Evolutionary conservation across 2,329 filamentous ascomycete genomes (phyloP).

Genomic region (Fusarium nygamai): DNA sequence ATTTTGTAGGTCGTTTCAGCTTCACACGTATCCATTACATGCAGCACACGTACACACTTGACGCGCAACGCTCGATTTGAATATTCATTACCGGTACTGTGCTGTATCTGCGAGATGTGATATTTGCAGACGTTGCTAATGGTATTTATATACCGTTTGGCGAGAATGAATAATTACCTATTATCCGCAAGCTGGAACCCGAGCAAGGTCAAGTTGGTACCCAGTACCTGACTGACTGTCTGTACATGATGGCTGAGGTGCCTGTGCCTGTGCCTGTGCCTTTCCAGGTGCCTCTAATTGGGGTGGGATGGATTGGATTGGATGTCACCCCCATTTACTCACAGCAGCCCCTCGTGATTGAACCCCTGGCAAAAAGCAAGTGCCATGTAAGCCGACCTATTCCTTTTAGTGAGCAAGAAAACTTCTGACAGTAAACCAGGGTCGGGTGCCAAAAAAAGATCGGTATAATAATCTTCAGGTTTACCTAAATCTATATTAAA

Average conservation of each 20-base stretch:
- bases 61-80: slow-evolving; percentile 9
- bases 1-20: slow-evolving; percentile 30
- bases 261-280: slow-evolving; percentile 8
- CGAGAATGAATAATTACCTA: neutral
- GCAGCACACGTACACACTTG: neutral
- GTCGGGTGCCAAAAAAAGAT: neutral
- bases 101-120: neutral
- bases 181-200: neutral
- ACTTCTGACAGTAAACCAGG: neutral
- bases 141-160: neutral
- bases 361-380: slow-evolving; percentile 8
- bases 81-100: neutral
- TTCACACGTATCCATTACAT: slow-evolving; percentile 1
- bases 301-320: neutral
- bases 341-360: slow-evolving; percentile 10
- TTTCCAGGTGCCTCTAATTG: slow-evolving; percentile 1
- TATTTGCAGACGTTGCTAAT: neutral
- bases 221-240: neutral
- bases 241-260: neutral
- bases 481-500: neutral
- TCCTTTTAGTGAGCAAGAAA: neutral
- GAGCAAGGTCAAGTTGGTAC: neutral
- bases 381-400: neutral
- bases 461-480: neutral
- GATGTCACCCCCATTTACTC: slow-evolving; percentile 4